Evolutionary conservation across 306 rosid genomes (phyloP), one percentile per base, ranked within the genome.

Genomic region (Begonia masoniana): DNA sequence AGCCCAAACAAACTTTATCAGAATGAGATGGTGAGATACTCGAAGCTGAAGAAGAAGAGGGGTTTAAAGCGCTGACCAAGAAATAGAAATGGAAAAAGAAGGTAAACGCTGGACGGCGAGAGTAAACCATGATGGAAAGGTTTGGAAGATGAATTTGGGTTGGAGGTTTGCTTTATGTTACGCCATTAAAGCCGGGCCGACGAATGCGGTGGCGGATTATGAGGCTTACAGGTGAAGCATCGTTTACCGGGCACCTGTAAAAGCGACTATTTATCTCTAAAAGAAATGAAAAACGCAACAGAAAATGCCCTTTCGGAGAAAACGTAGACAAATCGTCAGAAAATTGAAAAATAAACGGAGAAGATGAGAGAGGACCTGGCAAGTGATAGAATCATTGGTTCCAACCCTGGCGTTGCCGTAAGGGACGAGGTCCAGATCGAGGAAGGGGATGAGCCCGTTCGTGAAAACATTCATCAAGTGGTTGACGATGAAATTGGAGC

Each of bases 1-100:
- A 10, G 15, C 63, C 82, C 55, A 91, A n/a, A 0, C 84, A 78
- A 12, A 85, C 92, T 61, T 79, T 89, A 10, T 51, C 62, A 14
- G 85, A 76, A 13, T 71, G 63, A 31, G 60, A 67, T 24, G 68
- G 70, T 9, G 21, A n/a, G 45, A 42, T 16, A 13, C 10, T 58
- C 49, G 36, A 50, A 47, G 60, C 57, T 26, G 65, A 57, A 63
- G 62, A 43, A 55, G 79, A 71, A 24, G 67, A 15, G 21, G 64
- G 62, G 10, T 67, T 48, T 50, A 75, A 63, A 12, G 55, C 63
- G 49, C 51, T 36, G 50, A 68, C 60, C 61, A 71, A 47, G 23
- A 82, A 12, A 15, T 36, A 55, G 51, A 12, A 66, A 1, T 51
- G 52, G 54, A 58, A 14, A 4, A 73, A 26, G 47, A 70, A 23